Percentiles rank a stretch among this genome's conserved stretches.
These are phyloP conservation scores for Boletales sp. DNA, from an alignment of 768 basidiomycete species.

Conservation along the genomic window DNA sequence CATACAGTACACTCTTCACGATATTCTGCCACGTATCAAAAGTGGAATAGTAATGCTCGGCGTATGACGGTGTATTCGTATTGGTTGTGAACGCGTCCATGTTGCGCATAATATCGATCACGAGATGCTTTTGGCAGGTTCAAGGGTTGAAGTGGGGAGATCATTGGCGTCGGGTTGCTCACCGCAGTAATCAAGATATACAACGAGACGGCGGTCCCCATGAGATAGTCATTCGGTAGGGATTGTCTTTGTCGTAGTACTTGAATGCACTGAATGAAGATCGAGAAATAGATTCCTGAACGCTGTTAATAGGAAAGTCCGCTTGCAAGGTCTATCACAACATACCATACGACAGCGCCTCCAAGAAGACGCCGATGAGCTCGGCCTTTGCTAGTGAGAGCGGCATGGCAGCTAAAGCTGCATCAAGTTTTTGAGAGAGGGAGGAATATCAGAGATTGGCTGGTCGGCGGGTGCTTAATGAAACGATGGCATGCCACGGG, in stretches of 20 bases:
- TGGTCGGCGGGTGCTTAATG: no score
- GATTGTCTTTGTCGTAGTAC: not conserved
- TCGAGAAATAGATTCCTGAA: not conserved
- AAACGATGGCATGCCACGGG: no score
- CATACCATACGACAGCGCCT: not conserved
- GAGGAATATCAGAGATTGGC: no score
- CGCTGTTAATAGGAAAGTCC: not conserved
- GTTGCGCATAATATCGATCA: slow-evolving; percentile 1
- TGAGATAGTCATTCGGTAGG: not conserved
- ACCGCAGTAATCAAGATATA: not conserved
- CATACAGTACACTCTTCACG: slow-evolving; percentile 1
- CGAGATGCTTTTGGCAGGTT: not conserved
- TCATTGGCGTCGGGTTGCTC: not conserved
- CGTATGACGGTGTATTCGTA: not conserved
- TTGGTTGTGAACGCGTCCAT: slow-evolving; percentile 1
- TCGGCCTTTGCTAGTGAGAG: not conserved
- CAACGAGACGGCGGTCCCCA: not conserved
- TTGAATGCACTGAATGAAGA: not conserved
- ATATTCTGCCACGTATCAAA: not conserved
- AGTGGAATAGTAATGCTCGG: not conserved
- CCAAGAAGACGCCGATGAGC: slow-evolving; percentile 2
- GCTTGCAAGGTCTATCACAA: no score
- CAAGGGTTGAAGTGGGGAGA: not conserved
- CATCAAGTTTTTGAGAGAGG: no score
- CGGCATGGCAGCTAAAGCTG: not conserved